Conservation (phyloP, 805 yeast species). For the Candida schatavii region DNA sequence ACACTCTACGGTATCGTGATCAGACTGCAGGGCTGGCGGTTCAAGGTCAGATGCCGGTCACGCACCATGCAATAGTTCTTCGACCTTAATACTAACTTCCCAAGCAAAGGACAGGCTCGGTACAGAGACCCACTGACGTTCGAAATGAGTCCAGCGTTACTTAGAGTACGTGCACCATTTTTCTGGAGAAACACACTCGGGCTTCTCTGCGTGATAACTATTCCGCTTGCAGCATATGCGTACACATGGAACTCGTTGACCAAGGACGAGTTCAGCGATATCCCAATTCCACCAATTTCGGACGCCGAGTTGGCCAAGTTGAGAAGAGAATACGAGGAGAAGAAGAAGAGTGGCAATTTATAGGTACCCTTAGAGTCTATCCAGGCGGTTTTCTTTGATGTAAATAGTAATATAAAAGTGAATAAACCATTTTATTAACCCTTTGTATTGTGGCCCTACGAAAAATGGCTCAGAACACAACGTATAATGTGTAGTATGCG, state of each 20-base stretch:
- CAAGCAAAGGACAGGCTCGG: slow-evolving; percentile 42
- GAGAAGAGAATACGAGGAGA: slow-evolving; percentile 66
- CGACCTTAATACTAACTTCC: slow-evolving; percentile 1
- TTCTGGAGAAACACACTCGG: slow-evolving; percentile 73
- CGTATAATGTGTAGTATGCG: no score
- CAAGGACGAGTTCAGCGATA: slow-evolving; percentile 82
- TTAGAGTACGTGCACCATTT: slow-evolving; percentile 85
- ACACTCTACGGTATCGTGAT: neutral
- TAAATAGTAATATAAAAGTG: no score
- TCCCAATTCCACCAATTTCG: slow-evolving; percentile 90
- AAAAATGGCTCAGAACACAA: no score
- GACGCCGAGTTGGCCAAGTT: slow-evolving; percentile 72
- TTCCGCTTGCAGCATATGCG: slow-evolving; percentile 66
- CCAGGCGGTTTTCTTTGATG: no score
- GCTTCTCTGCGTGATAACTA: slow-evolving; percentile 55
- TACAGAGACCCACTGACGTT: slow-evolving; percentile 64
- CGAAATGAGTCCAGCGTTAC: slow-evolving; percentile 91
- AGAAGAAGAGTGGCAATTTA: slow-evolving; percentile 17
- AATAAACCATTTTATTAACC: no score
- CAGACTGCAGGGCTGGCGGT: neutral
- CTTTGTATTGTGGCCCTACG: no score
- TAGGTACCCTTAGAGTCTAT: no score
- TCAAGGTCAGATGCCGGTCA: neutral
- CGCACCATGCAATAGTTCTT: no score
- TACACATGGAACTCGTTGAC: slow-evolving; percentile 64